Base-by-base conservation (phyloP, 2,329 filamentous ascomycete genomes). In the Pseudogymnoascus sp. region DNA sequence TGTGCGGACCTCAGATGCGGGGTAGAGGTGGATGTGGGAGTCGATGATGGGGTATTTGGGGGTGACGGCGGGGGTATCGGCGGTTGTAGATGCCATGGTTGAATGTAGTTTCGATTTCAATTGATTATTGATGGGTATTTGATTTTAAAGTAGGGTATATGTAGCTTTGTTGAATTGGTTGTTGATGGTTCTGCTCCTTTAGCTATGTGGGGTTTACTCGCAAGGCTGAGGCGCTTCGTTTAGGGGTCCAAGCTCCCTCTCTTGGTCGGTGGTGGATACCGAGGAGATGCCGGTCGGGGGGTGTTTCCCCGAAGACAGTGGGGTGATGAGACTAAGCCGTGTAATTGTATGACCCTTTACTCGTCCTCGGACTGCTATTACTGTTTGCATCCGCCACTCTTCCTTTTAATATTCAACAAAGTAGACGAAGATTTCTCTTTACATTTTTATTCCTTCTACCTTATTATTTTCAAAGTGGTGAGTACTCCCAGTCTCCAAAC, bases 1-100 rank as follows among this genome's bases (percentile, higher is more conserved):
- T 39, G 83, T 82, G 62, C 80, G 72, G 60, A 89, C 72, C 69
- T 93, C 89, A 61, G 83, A 82, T 52, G 79, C 75, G 49, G 91
- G 89, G 79, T 86, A 96, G 71, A 97, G 85, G 77, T 97, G 92
- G 75, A 97, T 88, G 79, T 97, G 93, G 39, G 91, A 88, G 79
- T 97, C 92, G 75, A 97, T 85, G 71, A 96, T 87, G 69, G 80
- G 84, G 73, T 81, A 76, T 61, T 60, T 38, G 14, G 60, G 41
- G 60, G 12, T n/a, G 59, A 52, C 4, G 49, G n/a, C 14, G 49
- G 49, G 25, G 16, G 49, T 7, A 2, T 19, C 25, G n/a, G 2
- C 5, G 25, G 49, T 33, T 30, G 25, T 33, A 7, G 28, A 33
- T 55, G 49, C 49, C 49, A 55, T 55, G n/a, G 5, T 22, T 55